A percentile compares a stretch with the other conserved stretches of the same genome.
phyloP scores from a whole-genome alignment of 306 rosid species.

The Prunus persica region Prunus_persica_NCBIv2 NC_034015.1:19780501-19781000 shows the following conservation, averaged over 20 bases:
- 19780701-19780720: background rate
- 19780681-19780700: background rate
- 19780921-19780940: background rate
- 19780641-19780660: background rate
- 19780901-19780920: background rate
- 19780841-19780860: background rate
- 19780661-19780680: background rate
- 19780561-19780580: slow-evolving; percentile 40
- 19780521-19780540: slow-evolving; percentile 61
- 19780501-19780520: slow-evolving; percentile 39
- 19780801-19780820: background rate
- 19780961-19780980: background rate
- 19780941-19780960: background rate
- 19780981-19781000: background rate
- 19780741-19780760: background rate
- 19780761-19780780: background rate
- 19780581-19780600: slow-evolving; percentile 64
- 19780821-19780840: background rate
- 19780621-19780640: background rate
- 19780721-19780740: background rate
- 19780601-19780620: background rate
- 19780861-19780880: background rate
- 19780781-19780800: background rate
- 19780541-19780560: slow-evolving; percentile 73
- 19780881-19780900: background rate